Evolutionary conservation across 2,329 filamentous ascomycete species (phyloP), one percentile per base, ranked within the genome.

Genomic region (Phaeosphaeria sp.): DNA sequence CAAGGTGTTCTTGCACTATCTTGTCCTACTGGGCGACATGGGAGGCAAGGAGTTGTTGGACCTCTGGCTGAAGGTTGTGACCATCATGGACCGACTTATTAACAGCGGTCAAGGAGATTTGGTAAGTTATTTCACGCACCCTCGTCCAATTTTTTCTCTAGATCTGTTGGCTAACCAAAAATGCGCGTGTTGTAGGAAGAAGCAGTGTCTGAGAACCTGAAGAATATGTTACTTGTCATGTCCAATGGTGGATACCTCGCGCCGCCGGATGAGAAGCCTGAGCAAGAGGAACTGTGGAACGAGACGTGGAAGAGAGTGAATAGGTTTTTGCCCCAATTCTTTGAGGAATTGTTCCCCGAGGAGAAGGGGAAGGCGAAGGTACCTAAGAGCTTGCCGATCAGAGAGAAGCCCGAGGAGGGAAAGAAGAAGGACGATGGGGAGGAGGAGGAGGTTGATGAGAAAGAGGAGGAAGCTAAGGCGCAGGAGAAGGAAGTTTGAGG

Each of bases 211-310:
- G 95, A 99, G 78, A 95, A 92, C 64, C 81, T 99, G 56, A 99
- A 99, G 80, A 99, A 99, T 65, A 93, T 98, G 51, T 82, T 98
- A 22, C 84, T 99, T 9, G 95, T 99, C 69, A 97, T 99, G 93
- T 89, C 91, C 6, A 95, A 89, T 74, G 93, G 90, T 50, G 93
- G 91, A 36, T 93, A 91, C 69, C 85, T 99, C 5, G 88, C 92
- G 0, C 86, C 91, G 1, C 91, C 91, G 3, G 77, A 83, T 50
- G 80, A 84, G 60, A 77, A 77, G 25, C 77, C 77, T 9, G 73
- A 78, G 60, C 83, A 85, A 60, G 81, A 83, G 60, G 77, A 82
- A 65, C 75, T 89, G 39, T 89, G 87, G 87, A 75, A 74, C 6
- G 86, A 89, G 76, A 89, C 87, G 13, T 84, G 82, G 75, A 85